Base-by-base conservation (phyloP, 208 protist genomes). In the Crithidia acanthocephali region DNA sequence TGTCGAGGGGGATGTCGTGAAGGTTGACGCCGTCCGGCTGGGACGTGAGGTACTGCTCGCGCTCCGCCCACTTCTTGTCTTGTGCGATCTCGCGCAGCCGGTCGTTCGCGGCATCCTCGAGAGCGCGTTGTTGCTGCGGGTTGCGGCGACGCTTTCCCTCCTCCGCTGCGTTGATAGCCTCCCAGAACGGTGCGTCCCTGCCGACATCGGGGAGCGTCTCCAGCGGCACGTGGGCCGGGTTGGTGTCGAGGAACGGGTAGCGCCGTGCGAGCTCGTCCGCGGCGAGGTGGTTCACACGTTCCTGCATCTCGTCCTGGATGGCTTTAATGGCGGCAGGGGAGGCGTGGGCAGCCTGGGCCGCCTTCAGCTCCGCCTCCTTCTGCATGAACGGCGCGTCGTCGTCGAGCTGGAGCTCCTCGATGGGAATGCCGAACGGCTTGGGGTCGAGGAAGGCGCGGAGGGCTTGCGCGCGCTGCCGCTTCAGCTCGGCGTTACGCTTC, bases 81-180 rank as follows among this genome's bases (percentile, higher is more conserved):
- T 86, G 60, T 53, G 85, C 81, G 52, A 93, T 66, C 64, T 90
- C 86, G 66, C 90, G 79, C 20, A 84, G 75, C 27, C 86, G 87
- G 51, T 83, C 85, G 74, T 87, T 79, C 15, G 92, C 59, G 48
- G 64, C 52, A n/a, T 73, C 47, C 72, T 88, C 60, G 0, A 37
- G 33, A 1, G n/a, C 58, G 11, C 7, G 37, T 28, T 78, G 23
- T 44, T 72, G 27, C 50, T 72, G 32, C 5, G 57, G 57, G 9
- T 15, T 20, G 1, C 0, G 0, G 18, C 22, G 51, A 22, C 40
- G 25, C 65, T 42, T 50, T 0, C 70, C 74, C 20, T 60, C 28
- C 30, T 82, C 72, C 15, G 79, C 30, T 0, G 55, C 74, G n/a
- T 33, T 27, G 7, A 70, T 32, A 0, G 64, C 61, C 2, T 75